Conservation (phyloP, 1,139 yeast genomes). For the Kodamaea fungicola region DNA sequence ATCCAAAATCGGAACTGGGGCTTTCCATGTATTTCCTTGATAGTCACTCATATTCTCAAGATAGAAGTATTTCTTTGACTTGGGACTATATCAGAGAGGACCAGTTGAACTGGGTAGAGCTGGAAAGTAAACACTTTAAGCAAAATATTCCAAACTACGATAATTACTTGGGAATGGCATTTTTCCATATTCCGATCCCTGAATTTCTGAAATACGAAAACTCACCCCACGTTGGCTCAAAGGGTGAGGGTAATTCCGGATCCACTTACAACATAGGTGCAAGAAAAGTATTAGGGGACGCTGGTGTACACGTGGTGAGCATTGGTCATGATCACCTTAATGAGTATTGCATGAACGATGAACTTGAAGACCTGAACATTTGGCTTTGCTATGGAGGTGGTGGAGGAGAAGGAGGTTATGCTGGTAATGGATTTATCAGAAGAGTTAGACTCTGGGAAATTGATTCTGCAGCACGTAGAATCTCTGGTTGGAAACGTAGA, state of each 20-base stretch:
- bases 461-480: slow-evolving; percentile 47
- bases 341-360: slow-evolving; percentile 72
- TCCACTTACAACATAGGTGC: slow-evolving; percentile 69
- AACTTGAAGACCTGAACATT: slow-evolving; percentile 35
- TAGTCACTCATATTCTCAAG: slow-evolving; percentile 67
- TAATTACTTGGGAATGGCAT: slow-evolving; percentile 71
- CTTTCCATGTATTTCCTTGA: slow-evolving; percentile 70
- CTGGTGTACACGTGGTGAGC: slow-evolving; percentile 69
- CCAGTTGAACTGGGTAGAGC: slow-evolving; percentile 61
- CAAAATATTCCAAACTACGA: slow-evolving; percentile 27
- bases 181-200: slow-evolving; percentile 89
- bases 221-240: slow-evolving; percentile 51
- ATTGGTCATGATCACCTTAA: slow-evolving; percentile 96
- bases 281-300: slow-evolving; percentile 48
- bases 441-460: slow-evolving; percentile 69
- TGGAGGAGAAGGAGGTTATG: slow-evolving; percentile 91
- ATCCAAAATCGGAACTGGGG: slow-evolving; percentile 24
- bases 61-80: slow-evolving; percentile 65
- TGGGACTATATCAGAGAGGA: slow-evolving; percentile 81
- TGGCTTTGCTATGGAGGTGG: slow-evolving; percentile 97
- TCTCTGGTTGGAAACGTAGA: slow-evolving; percentile 70
- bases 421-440: slow-evolving; percentile 80
- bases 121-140: slow-evolving; percentile 24
- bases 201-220: slow-evolving; percentile 56
- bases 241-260: slow-evolving; percentile 73